Evolutionary conservation across 352 stramenopile genomes (phyloP).

Genomic region (Phytopythium kandeliae): DNA sequence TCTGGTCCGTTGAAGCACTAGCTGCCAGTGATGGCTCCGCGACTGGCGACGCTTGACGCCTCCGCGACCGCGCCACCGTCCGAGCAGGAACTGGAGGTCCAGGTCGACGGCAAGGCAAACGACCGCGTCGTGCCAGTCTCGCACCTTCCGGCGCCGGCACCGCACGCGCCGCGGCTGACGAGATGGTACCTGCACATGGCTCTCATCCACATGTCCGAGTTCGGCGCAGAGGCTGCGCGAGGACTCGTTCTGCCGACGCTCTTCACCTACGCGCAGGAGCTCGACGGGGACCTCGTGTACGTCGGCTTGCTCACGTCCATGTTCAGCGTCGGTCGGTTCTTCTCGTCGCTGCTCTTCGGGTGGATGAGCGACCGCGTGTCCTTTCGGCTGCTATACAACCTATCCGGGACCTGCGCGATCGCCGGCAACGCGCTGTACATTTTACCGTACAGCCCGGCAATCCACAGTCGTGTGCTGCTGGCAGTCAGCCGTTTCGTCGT

Average conservation of each 20-base stretch:
- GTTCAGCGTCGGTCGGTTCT: constrained; percentile 53
- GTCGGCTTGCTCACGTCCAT: constrained; percentile 57
- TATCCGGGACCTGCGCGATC: constrained; percentile 29
- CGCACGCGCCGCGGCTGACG: constrained; percentile 2
- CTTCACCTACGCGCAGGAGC: constrained; percentile 50
- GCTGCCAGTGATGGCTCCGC: not conserved
- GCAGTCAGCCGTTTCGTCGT: constrained; percentile 55
- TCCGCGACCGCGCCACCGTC: not conserved
- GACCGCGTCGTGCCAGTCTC: not conserved
- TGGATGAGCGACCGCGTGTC: constrained; percentile 55
- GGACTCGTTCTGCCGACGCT: constrained; percentile 63
- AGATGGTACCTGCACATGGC: constrained; percentile 55
- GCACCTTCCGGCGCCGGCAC: not conserved
- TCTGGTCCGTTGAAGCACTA: too few relatives aligned
- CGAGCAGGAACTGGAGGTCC: not conserved
- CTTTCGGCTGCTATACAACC: constrained; percentile 52
- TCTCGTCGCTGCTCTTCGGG: constrained; percentile 58
- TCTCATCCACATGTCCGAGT: constrained; percentile 54
- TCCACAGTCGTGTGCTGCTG: constrained; percentile 34
- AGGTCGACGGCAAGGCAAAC: not conserved
- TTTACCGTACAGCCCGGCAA: constrained; percentile 29
- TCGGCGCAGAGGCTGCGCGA: constrained; percentile 48
- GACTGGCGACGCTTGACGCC: not conserved
- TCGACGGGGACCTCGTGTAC: constrained; percentile 51
- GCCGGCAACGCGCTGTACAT: constrained; percentile 60